phyloP scores from a whole-genome alignment of 805 yeast species.

The Candida arabinofermentans region DNA sequence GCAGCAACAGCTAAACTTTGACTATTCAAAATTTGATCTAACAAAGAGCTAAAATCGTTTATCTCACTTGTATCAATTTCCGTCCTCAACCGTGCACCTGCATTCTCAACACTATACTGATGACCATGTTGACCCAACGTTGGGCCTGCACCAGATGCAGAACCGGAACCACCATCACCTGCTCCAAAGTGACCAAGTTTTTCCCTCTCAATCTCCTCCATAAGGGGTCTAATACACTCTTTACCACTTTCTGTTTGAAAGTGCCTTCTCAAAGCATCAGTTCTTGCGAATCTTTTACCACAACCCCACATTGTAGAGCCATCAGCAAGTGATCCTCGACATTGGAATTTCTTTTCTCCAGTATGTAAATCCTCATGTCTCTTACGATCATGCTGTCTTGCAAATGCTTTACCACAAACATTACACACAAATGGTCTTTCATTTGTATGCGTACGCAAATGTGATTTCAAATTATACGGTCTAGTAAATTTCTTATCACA shows the following conservation, averaged over 20 bases:
- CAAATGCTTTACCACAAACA: conserved; percentile 77
- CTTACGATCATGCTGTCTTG: conserved; percentile 72
- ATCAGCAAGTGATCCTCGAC: conserved; percentile 59
- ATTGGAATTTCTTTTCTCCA: conserved; percentile 71
- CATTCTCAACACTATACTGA: conserved; percentile 15
- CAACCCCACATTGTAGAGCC: conserved; percentile 69
- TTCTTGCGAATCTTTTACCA: conserved; percentile 72
- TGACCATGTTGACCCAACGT: not conserved
- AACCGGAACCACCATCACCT: conserved; percentile 7
- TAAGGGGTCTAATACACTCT: conserved; percentile 62
- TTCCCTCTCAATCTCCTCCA: conserved; percentile 46
- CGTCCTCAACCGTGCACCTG: conserved; percentile 9
- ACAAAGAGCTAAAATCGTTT: conserved; percentile 14
- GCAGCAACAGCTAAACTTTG: conserved; percentile 13
- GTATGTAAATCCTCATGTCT: conserved; percentile 74
- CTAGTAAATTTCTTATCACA: conserved; percentile 88
- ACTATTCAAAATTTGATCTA: conserved; percentile 21
- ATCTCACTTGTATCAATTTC: conserved; percentile 11
- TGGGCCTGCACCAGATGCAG: conserved; percentile 9
- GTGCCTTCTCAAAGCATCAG: conserved; percentile 77
- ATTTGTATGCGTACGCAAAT: conserved; percentile 84
- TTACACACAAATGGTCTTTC: conserved; percentile 74
- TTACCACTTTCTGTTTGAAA: conserved; percentile 78
- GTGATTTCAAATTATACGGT: conserved; percentile 90
- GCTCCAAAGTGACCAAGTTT: conserved; percentile 1